These are phyloP conservation scores for Candida quercuum DNA, from an alignment of 805 yeast species.

Conservation along the genomic window DNA sequence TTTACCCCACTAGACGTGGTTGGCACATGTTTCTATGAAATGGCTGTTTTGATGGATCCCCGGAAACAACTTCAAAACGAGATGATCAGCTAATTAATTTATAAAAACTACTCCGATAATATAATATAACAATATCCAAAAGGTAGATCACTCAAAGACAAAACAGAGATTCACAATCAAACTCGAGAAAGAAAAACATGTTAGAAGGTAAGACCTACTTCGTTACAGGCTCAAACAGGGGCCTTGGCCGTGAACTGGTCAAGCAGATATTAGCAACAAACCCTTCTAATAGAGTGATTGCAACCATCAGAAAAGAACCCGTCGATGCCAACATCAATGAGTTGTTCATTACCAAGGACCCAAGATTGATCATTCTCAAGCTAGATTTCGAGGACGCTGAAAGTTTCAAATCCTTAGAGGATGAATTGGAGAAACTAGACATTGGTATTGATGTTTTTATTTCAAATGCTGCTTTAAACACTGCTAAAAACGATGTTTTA, in stretches of 20 bases:
- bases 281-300: conserved; percentile 18
- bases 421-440: conserved; percentile 16
- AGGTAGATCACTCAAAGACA: too few species aligned
- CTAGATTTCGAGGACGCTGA: conserved; percentile 16
- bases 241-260: conserved; percentile 19
- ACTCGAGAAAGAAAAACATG: too few species aligned
- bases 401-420: conserved; percentile 8
- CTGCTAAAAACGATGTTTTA: conserved; percentile 14
- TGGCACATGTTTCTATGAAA: too few species aligned
- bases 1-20: too few species aligned
- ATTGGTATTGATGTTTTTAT: conserved; percentile 30
- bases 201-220: conserved; percentile 18
- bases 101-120: too few species aligned
- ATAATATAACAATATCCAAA: too few species aligned
- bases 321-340: conserved; percentile 8
- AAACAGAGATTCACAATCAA: too few species aligned
- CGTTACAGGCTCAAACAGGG: conserved; percentile 24
- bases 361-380: conserved; percentile 16
- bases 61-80: too few species aligned
- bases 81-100: too few species aligned
- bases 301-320: conserved; percentile 16
- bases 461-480: conserved; percentile 29
- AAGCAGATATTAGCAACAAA: conserved; percentile 11
- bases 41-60: too few species aligned
- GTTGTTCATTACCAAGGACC: conserved; percentile 17